Base-by-base conservation (phyloP, 768 basidiomycete species). In the Podaxis sp. region DNA sequence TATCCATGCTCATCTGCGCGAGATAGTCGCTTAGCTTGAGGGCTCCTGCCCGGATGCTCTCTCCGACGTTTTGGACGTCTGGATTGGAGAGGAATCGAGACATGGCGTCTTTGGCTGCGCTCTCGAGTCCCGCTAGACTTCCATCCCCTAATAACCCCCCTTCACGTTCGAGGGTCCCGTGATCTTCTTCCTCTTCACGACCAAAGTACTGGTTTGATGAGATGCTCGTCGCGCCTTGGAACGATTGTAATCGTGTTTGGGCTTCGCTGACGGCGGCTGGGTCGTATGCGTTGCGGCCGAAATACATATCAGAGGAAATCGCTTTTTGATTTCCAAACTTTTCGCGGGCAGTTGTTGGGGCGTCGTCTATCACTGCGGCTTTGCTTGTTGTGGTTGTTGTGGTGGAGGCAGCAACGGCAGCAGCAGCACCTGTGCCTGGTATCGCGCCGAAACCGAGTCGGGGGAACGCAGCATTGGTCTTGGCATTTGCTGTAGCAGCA, bases 261-360 rank as follows among this genome's bases (percentile, higher is more conserved):
- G 95, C 95, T 75, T 98, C 94, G 51, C 80, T 75, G 46, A 83
- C 69, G 3, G 86, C 80, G 40, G 73, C 69, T 1, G 93, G 85
- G 71, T 98, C 96, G 76, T 97, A 98, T 22, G 87, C 74, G 54
- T 91, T 90, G 46, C 96, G 85, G 24, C 89, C 94, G 72, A 98
- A 98, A 80, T 90, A 98, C 92, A 95, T 94, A 71, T 98, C 97
- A 3, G 94, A 96, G 4, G 96, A 98, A 73, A 99, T 99, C 58
- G 85, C 94, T 72, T 98, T 99, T 73, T 98, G 97, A 63, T 70
- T 74, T 2, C 94, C 93, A 73, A 98, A 99, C 68, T 92, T 93
- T 7, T 96, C 90, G 61, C 95, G 86, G 1, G 97, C 96, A 17
- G 84, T 85, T 4, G 86, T 94, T 0, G 88, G 86, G 27, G 87